phyloP scores from a whole-genome alignment of 2,329 filamentous ascomycete genomes.

The Verticillium nonalfalfae region DNA sequence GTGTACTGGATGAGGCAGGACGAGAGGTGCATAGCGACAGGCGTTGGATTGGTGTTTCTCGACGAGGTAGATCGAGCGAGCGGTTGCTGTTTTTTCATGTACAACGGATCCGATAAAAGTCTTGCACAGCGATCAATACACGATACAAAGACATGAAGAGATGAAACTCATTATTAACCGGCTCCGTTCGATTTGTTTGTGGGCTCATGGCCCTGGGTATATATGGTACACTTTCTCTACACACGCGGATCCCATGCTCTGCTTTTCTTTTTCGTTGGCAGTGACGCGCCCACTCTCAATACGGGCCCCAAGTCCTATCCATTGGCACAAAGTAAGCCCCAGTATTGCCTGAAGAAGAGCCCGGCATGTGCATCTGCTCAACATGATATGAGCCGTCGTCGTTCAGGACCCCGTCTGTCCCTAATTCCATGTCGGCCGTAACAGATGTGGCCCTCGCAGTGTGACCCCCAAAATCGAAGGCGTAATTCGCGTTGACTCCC shows the following conservation, averaged over 20 bases:
- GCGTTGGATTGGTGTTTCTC: conserved; percentile 6
- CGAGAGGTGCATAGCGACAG: conserved; percentile 9
- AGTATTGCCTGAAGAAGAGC: not conserved
- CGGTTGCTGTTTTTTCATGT: not conserved
- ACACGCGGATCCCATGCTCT: not conserved
- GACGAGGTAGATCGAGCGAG: not conserved
- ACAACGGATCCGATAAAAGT: not conserved
- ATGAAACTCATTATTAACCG: not conserved
- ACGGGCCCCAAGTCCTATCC: not conserved
- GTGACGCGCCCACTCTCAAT: too few relatives aligned
- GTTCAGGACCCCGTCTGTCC: not conserved
- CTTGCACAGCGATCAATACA: not conserved
- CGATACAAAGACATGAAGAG: not conserved
- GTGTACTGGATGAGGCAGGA: not conserved
- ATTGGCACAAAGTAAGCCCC: not conserved
- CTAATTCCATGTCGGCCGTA: not conserved
- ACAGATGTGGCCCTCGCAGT: not conserved
- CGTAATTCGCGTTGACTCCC: not conserved
- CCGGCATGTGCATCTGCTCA: not conserved
- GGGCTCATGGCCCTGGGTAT: not conserved
- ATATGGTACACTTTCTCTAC: not conserved
- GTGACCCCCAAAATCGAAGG: not conserved
- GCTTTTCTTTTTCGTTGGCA: too few relatives aligned
- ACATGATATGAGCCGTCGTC: not conserved
- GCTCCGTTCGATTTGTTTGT: not conserved